A percentile compares a stretch with the other conserved stretches of the same genome.
Conservation (phyloP, 306 rosid genomes). For the Sphenostylis stenocarpa region DNA sequence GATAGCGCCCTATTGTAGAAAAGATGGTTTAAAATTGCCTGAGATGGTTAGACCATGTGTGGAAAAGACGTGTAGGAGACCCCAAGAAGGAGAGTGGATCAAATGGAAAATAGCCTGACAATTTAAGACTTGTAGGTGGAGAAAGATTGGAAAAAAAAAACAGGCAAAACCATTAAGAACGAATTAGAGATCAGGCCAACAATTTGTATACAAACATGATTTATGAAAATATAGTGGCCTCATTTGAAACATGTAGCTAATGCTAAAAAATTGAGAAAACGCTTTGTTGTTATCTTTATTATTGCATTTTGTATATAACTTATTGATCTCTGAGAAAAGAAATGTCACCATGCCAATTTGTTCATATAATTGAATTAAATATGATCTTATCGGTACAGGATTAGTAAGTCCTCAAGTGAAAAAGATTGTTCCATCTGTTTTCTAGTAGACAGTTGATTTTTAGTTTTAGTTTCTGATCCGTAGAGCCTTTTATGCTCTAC, state of each 20-base stretch:
- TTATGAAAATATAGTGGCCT: background rate
- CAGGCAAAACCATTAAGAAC: background rate
- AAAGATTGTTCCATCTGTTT: background rate
- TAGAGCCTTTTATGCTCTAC: background rate
- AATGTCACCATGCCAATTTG: conserved; percentile 4
- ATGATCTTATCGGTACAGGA: background rate
- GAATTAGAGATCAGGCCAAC: background rate
- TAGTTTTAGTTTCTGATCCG: background rate
- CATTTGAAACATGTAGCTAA: background rate
- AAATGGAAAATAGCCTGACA: background rate
- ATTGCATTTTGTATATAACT: background rate
- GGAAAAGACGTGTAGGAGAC: background rate
- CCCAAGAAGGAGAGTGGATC: background rate
- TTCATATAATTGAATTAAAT: background rate
- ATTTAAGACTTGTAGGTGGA: background rate
- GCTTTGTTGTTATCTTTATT: background rate
- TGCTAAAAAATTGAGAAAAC: background rate
- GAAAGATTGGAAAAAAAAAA: background rate
- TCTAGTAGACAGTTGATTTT: background rate
- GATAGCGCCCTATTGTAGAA: background rate
- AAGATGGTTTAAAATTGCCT: background rate
- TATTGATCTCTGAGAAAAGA: background rate
- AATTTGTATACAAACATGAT: background rate
- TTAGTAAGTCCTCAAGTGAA: background rate
- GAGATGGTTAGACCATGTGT: background rate